Base-by-base conservation (phyloP, 805 yeast genomes). In the Peterozyma xylosa region DNA sequence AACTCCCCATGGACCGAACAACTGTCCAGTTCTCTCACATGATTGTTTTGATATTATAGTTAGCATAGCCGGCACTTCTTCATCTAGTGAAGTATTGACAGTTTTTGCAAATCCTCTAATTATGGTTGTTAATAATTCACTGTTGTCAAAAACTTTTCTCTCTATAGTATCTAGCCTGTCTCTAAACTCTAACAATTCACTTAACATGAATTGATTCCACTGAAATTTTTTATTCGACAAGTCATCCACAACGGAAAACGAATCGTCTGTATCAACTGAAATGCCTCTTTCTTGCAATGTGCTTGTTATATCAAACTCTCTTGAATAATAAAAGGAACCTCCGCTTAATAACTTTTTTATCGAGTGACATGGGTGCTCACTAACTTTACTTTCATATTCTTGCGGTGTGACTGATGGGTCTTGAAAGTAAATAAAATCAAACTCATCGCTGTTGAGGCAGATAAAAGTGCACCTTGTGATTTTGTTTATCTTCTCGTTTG, bases 401-500 rank as follows among this genome's bases (percentile, higher is more conserved):
- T 11, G 18, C 17, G 30, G 47, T 46, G 37, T 45, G 43, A 29
- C 39, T 45, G 33, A 50, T 44, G 38, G 42, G 7, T 52, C 51
- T 30, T 43, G 48, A 9, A 48, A 47, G 21, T 53, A 47, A 3
- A 47, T 45, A 43, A 61, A 52, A 55, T 83, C 91, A 54, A 60
- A 79, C 33, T 66, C 69, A 39, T 74, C 78, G 39, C 72, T 74
- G 47, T 75, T 77, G 37, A 85, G 64, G 52, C 90, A 82, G 46
- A 74, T 73, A 56, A 83, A 82, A 44, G 78, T 80, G 1, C 82
- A 84, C 18, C 73, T 78, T n/a, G 71, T 64, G 5, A 85, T 73
- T 40, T 64, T 69, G 50, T 66, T 69, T 6, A 86, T 68, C 33
- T 64, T 66, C 45, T 82, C 85, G 5, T 70, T 62, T 0, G 78